Conservation (phyloP, 139 green algal species). For the Chlamydomonas incerta region DNA sequence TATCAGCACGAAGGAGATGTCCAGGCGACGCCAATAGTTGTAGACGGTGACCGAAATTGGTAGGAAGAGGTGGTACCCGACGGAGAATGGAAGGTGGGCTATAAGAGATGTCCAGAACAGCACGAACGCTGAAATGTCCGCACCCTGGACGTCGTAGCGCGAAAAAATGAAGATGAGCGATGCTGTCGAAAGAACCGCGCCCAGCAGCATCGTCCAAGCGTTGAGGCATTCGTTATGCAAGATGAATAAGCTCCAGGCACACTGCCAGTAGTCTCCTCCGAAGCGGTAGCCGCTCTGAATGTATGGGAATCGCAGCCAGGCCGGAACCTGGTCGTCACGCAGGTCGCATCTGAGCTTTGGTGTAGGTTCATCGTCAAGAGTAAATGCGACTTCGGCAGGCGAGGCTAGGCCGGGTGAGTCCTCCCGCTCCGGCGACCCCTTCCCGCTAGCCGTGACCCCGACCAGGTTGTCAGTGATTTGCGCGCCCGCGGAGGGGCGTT, state of each 20-base stretch:
- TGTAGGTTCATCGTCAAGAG: neutral
- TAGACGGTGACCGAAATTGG: neutral
- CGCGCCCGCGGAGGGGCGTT: neutral
- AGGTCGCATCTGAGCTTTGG: neutral
- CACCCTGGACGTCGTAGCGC: neutral
- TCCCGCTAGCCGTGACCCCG: neutral
- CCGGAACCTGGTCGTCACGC: neutral
- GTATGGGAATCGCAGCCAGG: slow-evolving; percentile 1
- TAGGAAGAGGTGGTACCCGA: slow-evolving; percentile 7
- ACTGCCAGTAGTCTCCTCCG: neutral
- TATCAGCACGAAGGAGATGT: slow-evolving; percentile 20
- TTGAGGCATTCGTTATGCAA: slow-evolving; percentile 10
- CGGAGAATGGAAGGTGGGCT: neutral
- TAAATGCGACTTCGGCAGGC: too few relatives aligned
- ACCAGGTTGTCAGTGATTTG: neutral
- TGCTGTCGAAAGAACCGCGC: neutral
- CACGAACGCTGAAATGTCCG: neutral
- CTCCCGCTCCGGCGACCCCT: neutral
- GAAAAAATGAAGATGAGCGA: neutral
- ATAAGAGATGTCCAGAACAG: neutral
- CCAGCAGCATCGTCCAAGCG: slow-evolving; percentile 5
- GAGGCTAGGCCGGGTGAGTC: too few relatives aligned
- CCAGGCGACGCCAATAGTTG: slow-evolving; percentile 6
- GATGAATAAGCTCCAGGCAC: neutral
- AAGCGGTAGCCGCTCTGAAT: neutral